Base-by-base conservation (phyloP, 805 yeast genomes). In the Suhomyces emberorum region DNA sequence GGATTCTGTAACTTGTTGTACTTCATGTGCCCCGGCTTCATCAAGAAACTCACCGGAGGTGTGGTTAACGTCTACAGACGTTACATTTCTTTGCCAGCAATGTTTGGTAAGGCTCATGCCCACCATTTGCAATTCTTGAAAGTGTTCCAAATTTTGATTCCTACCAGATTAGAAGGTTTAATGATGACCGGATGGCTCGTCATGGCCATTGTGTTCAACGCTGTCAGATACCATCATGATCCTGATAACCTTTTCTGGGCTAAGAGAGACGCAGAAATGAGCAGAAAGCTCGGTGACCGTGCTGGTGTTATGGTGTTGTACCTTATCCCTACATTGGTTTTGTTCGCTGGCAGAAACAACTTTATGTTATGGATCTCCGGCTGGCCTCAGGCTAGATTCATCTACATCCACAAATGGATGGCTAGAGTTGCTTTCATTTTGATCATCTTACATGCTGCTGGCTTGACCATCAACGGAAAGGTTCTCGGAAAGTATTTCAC, bases 351-450 rank as follows among this genome's bases (percentile, higher is more conserved):
- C 20, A 39, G 49, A 40, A 44, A 46, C 45, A 44, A 43, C 42
- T 43, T 42, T 18, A 44, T 55, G 30, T 52, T 47, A 34, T 46
- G 51, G 49, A 15, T 54, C 28, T 47, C 57, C 2, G 46, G 57
- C 35, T 55, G 62, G 62, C 23, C 37, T 8, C 80, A 74, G 46
- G 61, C 79, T 10, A 70, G 82, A 1, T 83, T 85, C 60, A 67
- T 77, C 48, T 60, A 67, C 19, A 75, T 74, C 50, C 95, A 87
- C 59, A 79, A 71, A 54, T 79, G 86, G 83, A 57, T 71, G 30
- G 82, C 84, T 1, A 64, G 81, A 44, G 63, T 71, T 0, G 61
- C 70, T 46, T 59, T 72, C 7, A 45, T 74, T n/a, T 58, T 77
- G 36, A 70, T 72, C 5, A 47, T 79, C 22, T 61, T 81, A 12